Percentiles rank a stretch among this genome's conserved stretches.
Conservation (phyloP, 306 rosid species). For the Lupinus albus region DNA sequence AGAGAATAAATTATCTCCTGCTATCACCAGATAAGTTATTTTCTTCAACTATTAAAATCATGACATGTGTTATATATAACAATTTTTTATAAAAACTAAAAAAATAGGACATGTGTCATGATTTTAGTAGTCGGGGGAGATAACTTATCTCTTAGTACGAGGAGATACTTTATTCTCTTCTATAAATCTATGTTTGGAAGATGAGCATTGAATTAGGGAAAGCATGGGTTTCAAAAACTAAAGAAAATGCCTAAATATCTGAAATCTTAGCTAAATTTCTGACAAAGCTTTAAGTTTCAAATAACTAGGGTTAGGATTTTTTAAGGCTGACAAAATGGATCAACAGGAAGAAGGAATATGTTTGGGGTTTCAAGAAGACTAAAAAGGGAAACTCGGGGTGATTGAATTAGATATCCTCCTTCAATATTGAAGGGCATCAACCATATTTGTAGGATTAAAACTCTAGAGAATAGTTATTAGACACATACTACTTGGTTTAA, state of each 20-base stretch:
- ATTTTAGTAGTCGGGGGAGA: no score
- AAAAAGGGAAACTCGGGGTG: background rate
- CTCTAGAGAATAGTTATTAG: background rate
- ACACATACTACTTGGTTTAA: background rate
- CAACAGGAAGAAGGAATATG: background rate
- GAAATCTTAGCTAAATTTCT: constrained; percentile 10
- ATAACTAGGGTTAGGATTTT: background rate
- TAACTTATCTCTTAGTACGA: no score
- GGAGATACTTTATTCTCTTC: no score
- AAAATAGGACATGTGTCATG: no score
- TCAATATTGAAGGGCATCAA: background rate
- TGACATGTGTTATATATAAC: no score
- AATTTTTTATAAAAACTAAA: no score
- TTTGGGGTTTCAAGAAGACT: constrained; percentile 2
- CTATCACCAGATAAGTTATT: no score
- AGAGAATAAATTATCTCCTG: no score
- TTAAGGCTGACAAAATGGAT: constrained; percentile 1
- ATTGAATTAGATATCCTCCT: constrained; percentile 3
- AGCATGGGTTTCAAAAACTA: background rate
- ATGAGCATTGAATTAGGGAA: background rate
- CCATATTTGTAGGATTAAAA: background rate
- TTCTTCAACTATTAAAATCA: no score
- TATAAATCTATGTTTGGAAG: constrained; percentile 3
- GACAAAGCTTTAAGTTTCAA: background rate
- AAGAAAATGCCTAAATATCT: constrained; percentile 1